These are phyloP conservation scores for Trametes cinnabarina DNA, from an alignment of 768 basidiomycete genomes.

Conservation along the genomic window DNA sequence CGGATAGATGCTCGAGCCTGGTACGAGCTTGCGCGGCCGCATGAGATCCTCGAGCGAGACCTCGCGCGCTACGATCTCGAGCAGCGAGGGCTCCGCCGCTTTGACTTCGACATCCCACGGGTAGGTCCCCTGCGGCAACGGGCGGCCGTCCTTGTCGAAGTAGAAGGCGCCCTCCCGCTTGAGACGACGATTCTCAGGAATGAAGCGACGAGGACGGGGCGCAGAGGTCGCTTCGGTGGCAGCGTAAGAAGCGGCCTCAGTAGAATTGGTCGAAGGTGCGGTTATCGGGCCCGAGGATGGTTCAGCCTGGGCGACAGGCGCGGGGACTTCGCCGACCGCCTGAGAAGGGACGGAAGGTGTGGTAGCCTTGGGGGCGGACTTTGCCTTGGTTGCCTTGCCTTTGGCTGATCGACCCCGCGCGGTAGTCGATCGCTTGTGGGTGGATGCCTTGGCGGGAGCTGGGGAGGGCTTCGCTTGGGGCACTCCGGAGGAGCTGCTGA, in stretches of 20 bases:
- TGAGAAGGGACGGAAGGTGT: not conserved
- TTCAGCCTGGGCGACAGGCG: not conserved
- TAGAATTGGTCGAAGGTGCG: not conserved
- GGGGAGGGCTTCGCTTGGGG: not conserved
- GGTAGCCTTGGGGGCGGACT: not conserved
- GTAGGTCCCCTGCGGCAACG: not conserved
- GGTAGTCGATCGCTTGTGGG: not conserved
- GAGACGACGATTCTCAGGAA: not conserved
- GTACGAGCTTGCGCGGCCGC: not conserved
- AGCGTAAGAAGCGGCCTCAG: not conserved
- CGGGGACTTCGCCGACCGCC: not conserved
- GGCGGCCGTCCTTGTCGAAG: not conserved
- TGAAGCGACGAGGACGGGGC: not conserved
- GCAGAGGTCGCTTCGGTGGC: not conserved
- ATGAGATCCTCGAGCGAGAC: not conserved
- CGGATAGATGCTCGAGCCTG: not conserved
- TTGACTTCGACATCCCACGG: not conserved
- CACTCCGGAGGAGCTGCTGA: not conserved
- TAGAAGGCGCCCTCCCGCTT: not conserved
- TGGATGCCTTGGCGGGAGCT: not conserved
- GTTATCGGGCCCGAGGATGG: not conserved
- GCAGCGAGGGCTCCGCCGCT: not conserved
- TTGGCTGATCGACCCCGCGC: not conserved
- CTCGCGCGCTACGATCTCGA: not conserved
- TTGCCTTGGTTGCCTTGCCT: not conserved